A percentile compares a stretch with the other conserved stretches of the same genome.
Conservation (phyloP, 1,284 basidiomycete genomes). For the Sanguinoderma infundibulare region DNA sequence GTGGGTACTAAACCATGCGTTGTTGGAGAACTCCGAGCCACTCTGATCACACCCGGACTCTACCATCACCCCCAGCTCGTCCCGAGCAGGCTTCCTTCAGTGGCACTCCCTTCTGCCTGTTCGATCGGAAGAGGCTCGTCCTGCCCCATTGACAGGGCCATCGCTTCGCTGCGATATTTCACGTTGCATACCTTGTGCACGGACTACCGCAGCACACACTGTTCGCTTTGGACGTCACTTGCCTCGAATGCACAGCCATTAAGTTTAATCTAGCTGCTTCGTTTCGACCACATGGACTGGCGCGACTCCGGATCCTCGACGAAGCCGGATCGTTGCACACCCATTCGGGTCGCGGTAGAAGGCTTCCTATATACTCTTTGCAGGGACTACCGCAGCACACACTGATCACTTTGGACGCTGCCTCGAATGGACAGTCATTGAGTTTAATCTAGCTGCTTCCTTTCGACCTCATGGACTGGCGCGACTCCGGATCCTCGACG, state of each 20-base stretch:
- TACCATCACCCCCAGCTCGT: no score
- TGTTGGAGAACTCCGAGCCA: no score
- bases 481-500: not conserved
- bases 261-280: not conserved
- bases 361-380: no score
- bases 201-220: not conserved
- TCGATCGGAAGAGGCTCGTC: no score
- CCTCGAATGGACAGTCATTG: not conserved
- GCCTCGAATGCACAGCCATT: not conserved
- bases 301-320: not conserved
- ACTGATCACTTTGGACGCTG: not conserved
- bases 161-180: no score
- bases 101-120: no score
- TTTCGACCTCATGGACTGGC: not conserved
- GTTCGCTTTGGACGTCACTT: not conserved
- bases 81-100: no score
- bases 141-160: no score
- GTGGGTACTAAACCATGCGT: no score
- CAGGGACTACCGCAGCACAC: not conserved
- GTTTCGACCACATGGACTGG: not conserved
- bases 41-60: no score
- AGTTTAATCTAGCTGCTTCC: not conserved
- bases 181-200: no score
- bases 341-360: not conserved
- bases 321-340: not conserved